Base-by-base conservation (phyloP, 73 alveolate species). In the Paraurostyla sp. region DNA sequence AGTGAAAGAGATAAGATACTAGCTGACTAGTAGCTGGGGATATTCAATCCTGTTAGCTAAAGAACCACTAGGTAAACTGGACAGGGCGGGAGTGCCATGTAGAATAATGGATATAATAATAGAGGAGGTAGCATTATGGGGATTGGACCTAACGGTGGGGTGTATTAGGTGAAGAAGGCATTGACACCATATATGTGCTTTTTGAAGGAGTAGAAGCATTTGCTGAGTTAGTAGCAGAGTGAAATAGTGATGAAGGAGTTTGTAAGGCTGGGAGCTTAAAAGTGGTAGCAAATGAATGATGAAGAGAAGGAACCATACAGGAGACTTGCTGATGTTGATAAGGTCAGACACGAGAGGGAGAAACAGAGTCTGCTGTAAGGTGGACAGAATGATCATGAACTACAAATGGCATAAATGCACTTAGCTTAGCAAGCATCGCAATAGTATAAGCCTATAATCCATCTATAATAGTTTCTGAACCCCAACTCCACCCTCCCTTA, bases 151-250 rank as follows among this genome's bases (percentile, higher is more conserved):
- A 48, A 40, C 25, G 82, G 82, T 1, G 36, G 41, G 18, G 29
- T 20, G 1, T 15, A 38, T 18, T 22, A 65, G 46, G 42, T 73
- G 11, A 73, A 73, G 29, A 73, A 73, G 36, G 73, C 87, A 3
- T 18, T 73, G 48, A 73, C 87, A 6, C 87, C 87, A 45, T 73
- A 73, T 45, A 73, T 73, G 87, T 73, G 87, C 87, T 73, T 73
- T 30, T 73, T 73, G 38, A 73, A 73, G 41, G 87, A 73, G 29
- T 45, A 73, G 56, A 73, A 45, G n/a, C 73, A 45, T 73, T 50
- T 73, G 52, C 29, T 48, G 68, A 73, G 71, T 73, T 30, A 73
- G 33, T 11, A n/a, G 71, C 71, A 45, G 18, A 43, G 87, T 73
- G 73, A 73, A 25, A 50, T 73, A 3, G 71, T 73, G 16, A 73